Evolutionary conservation across 176 grass and related monocot species (phyloP).

Genomic region (Tillandsia leiboldiana): DNA sequence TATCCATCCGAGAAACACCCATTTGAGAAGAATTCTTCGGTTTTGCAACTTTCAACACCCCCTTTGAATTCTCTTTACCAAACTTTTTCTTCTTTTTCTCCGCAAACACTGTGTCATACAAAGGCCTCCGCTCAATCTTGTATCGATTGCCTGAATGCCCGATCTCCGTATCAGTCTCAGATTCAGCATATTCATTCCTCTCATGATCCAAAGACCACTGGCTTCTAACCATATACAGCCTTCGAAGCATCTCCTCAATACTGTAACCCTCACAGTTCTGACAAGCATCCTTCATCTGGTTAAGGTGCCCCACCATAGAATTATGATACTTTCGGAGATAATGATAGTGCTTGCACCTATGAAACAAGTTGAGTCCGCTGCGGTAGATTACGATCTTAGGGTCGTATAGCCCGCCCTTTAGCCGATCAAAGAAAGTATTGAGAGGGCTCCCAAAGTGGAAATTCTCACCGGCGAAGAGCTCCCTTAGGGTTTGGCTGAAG

Average conservation of each 20-base stretch:
- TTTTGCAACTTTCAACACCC: slow-evolving; percentile 28
- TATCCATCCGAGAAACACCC: slow-evolving; percentile 24
- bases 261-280: slow-evolving; percentile 40
- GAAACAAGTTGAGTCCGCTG: slow-evolving; percentile 31
- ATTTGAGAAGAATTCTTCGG: slow-evolving; percentile 17
- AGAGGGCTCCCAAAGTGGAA: slow-evolving; percentile 85
- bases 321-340: slow-evolving; percentile 67
- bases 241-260: slow-evolving; percentile 48
- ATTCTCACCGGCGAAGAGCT: slow-evolving; percentile 55
- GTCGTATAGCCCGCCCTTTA: slow-evolving; percentile 73
- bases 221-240: slow-evolving; percentile 39
- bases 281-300: slow-evolving; percentile 70
- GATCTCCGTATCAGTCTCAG: slow-evolving; percentile 48
- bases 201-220: slow-evolving; percentile 22
- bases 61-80: slow-evolving; percentile 41
- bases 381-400: slow-evolving; percentile 61
- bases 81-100: slow-evolving; percentile 24
- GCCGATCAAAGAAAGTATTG: slow-evolving; percentile 21
- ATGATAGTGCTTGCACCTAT: slow-evolving; percentile 69
- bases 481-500: slow-evolving; percentile 50
- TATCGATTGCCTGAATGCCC: slow-evolving; percentile 26
- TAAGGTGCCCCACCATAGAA: slow-evolving; percentile 45
- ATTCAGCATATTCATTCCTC: slow-evolving; percentile 10
- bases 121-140: no score
- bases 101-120: not conserved